These are phyloP conservation scores for Trichoderma parareesei DNA, from an alignment of 495 filamentous ascomycete genomes.

Conservation along the genomic window DNA sequence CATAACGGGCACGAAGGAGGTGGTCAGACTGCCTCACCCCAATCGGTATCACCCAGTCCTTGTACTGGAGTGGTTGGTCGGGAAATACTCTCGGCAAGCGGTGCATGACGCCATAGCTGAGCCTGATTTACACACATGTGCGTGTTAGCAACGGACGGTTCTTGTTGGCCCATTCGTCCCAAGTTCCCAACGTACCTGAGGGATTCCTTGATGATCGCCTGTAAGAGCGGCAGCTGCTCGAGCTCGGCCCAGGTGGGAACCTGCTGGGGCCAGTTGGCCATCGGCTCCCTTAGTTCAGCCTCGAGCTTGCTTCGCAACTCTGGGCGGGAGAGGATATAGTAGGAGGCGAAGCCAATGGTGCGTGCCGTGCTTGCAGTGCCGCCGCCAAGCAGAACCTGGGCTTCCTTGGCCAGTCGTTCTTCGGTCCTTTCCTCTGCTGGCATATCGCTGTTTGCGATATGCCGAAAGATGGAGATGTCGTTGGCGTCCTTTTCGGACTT, in stretches of 20 bases:
- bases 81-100: conserved; percentile 21
- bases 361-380: conserved; percentile 22
- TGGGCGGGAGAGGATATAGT: conserved; percentile 23
- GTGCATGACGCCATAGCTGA: conserved; percentile 18
- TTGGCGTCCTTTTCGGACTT: neutral
- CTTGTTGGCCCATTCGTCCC: too few species aligned
- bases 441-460: conserved; percentile 19
- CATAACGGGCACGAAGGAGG: neutral
- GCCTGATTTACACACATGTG: conserved; percentile 1
- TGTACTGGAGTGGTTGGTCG: conserved; percentile 18
- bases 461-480: conserved; percentile 8
- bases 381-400: conserved; percentile 20
- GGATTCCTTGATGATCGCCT: conserved; percentile 36
- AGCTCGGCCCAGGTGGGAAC: conserved; percentile 28
- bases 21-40: conserved; percentile 7
- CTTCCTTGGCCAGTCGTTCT: conserved; percentile 25
- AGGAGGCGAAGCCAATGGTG: conserved; percentile 21
- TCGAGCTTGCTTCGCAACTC: conserved; percentile 17
- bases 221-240: conserved; percentile 39
- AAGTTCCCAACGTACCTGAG: conserved; percentile 21
- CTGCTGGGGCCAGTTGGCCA: conserved; percentile 18
- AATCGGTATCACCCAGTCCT: conserved; percentile 17
- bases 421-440: conserved; percentile 20
- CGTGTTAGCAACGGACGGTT: neutral
- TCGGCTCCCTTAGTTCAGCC: conserved; percentile 21